A percentile compares a stretch with the other conserved stretches of the same genome.
These are phyloP conservation scores for Lonicera japonica DNA, from an alignment of 129 eudicot genomes.

Conservation along the genomic window DNA sequence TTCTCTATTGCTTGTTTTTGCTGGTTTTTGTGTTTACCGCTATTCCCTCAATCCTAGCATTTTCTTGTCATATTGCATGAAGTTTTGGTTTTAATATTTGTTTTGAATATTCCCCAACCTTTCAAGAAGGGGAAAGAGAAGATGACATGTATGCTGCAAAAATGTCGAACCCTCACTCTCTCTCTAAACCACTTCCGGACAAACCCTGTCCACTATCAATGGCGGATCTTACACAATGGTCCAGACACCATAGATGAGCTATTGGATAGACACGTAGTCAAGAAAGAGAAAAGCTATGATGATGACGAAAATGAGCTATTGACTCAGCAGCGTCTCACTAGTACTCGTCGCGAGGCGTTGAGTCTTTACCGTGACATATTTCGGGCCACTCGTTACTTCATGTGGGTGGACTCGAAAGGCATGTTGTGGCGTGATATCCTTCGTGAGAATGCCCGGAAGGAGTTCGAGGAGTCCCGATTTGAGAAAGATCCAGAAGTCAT, in stretches of 20 bases:
- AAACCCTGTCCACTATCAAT: conserved; percentile 15
- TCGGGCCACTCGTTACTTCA: conserved; percentile 78
- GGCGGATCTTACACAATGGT: conserved; percentile 48
- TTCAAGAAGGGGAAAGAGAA: conserved; percentile 1
- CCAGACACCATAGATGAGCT: conserved; percentile 89
- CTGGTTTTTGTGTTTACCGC: too few relatives aligned
- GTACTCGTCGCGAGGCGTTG: conserved; percentile 76
- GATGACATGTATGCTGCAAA: conserved; percentile 26
- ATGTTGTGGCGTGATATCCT: conserved; percentile 76
- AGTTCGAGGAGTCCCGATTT: conserved; percentile 77
- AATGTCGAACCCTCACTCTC: conserved; percentile 18
- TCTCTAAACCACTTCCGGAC: conserved; percentile 18
- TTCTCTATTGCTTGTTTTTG: too few relatives aligned
- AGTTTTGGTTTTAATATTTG: too few relatives aligned
- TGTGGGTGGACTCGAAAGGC: conserved; percentile 74
- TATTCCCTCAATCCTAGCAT: too few relatives aligned
- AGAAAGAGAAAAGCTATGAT: conserved; percentile 36
- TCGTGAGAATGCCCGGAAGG: conserved; percentile 75
- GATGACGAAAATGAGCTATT: conserved; percentile 56
- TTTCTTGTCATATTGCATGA: too few relatives aligned
- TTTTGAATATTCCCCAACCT: too few relatives aligned
- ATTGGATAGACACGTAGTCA: conserved; percentile 70
- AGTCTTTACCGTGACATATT: conserved; percentile 79
- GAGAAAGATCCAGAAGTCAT: conserved; percentile 87
- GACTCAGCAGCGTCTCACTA: conserved; percentile 66